Conservation (phyloP, 306 rosid genomes). For the Comarum palustre region DNA sequence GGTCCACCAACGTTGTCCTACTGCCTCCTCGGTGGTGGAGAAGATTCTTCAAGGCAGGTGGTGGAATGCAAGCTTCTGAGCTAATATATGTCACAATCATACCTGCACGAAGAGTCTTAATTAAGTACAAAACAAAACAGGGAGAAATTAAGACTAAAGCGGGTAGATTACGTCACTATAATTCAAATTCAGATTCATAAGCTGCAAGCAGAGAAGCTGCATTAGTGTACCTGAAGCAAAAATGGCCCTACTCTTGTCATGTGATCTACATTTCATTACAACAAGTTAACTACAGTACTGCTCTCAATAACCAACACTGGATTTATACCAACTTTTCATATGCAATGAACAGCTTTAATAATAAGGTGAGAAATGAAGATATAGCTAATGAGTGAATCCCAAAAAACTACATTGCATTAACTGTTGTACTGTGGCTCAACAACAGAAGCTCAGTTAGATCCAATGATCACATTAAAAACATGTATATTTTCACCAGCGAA, state of each 20-base stretch:
- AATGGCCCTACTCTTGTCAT: conserved; percentile 7
- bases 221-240: neutral
- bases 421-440: neutral
- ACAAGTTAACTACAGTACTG: neutral
- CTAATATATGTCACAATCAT: conserved; percentile 7
- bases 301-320: neutral
- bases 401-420: neutral
- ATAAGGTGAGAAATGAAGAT: neutral
- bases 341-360: neutral
- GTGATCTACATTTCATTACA: neutral
- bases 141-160: conserved; percentile 18
- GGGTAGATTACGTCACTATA: neutral
- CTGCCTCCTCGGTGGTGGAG: conserved; percentile 17
- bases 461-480: neutral
- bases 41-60: conserved; percentile 22
- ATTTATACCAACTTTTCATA: neutral
- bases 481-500: neutral
- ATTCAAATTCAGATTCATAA: conserved; percentile 16
- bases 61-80: conserved; percentile 19
- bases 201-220: conserved; percentile 12
- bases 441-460: neutral
- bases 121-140: neutral
- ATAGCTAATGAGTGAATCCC: neutral
- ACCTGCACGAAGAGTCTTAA: conserved; percentile 2
- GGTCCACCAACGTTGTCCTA: conserved; percentile 20